Percentiles rank a stretch among this genome's conserved stretches.
Evolutionary conservation across 768 basidiomycete species (phyloP).

Genomic region (Mycena alexandri): DNA sequence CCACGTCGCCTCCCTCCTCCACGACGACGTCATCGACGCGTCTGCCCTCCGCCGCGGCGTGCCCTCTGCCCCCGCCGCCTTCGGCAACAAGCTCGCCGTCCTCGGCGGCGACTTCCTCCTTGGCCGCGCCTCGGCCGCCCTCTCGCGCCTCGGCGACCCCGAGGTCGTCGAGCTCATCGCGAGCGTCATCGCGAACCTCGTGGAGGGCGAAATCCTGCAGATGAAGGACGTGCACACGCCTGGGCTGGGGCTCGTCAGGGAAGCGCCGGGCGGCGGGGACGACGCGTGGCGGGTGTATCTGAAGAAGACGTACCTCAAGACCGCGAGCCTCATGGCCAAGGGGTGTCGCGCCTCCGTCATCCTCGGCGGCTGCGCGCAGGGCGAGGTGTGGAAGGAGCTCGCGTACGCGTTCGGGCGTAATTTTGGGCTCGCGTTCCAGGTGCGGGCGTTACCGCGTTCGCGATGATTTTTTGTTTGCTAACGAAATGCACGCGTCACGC

Average conservation of each 20-base stretch:
- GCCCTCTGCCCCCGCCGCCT: constrained; percentile 73
- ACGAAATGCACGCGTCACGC: too few relatives aligned
- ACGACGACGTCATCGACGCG: constrained; percentile 89
- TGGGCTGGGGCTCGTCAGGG: constrained; percentile 43
- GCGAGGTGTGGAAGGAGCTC: constrained; percentile 91
- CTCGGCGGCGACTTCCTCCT: constrained; percentile 97
- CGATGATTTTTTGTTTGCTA: background rate
- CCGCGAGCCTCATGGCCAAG: constrained; percentile 94
- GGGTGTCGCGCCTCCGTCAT: constrained; percentile 88
- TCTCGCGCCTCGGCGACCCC: constrained; percentile 85
- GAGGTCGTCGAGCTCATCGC: constrained; percentile 96
- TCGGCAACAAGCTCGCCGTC: constrained; percentile 94
- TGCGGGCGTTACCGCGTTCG: constrained; percentile 48
- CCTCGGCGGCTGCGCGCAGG: constrained; percentile 86
- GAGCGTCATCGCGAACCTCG: constrained; percentile 92
- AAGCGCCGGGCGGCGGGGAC: constrained; percentile 40
- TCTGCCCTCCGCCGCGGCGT: constrained; percentile 72
- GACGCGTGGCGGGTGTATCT: constrained; percentile 86
- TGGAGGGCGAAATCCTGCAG: constrained; percentile 96
- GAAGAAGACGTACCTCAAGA: constrained; percentile 94
- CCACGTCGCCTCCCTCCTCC: constrained; percentile 92
- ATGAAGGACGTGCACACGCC: constrained; percentile 67
- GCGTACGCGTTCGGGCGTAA: constrained; percentile 98
- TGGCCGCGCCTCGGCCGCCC: constrained; percentile 88
- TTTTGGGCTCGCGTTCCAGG: constrained; percentile 96